Percentiles rank a stretch among this genome's conserved stretches.
These are phyloP conservation scores for Senna siamea DNA, from an alignment of 306 rosid genomes.

Conservation along the genomic window DNA sequence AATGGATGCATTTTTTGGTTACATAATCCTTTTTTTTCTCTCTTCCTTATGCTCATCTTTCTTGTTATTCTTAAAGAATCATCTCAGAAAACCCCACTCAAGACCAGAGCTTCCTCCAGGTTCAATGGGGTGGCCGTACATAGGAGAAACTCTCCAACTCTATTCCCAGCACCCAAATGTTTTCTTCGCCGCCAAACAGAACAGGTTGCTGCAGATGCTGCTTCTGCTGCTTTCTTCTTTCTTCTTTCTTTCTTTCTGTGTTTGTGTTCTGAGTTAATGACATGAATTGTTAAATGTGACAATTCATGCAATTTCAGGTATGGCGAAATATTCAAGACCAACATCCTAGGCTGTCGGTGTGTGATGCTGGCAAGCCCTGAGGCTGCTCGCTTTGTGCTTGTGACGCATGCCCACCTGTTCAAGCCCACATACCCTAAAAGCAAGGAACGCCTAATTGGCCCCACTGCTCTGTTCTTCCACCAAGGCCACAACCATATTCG, in stretches of 20 bases:
- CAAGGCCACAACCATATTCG: constrained; percentile 69
- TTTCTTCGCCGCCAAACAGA: constrained; percentile 73
- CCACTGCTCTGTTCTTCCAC: constrained; percentile 82
- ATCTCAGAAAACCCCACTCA: constrained; percentile 31
- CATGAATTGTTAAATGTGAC: background rate
- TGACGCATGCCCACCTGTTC: constrained; percentile 81
- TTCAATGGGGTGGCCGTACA: constrained; percentile 93
- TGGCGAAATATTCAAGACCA: constrained; percentile 89
- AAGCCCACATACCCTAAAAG: constrained; percentile 87
- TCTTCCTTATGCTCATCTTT: constrained; percentile 38
- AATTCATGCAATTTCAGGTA: constrained; percentile 51
- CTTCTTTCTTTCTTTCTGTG: background rate
- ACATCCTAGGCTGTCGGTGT: constrained; percentile 78
- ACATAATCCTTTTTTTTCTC: constrained; percentile 43
- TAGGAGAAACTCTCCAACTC: constrained; percentile 86
- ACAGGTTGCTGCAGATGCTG: constrained; percentile 65
- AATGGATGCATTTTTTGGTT: constrained; percentile 49
- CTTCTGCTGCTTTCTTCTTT: background rate
- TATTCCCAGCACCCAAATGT: constrained; percentile 75
- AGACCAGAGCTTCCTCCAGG: constrained; percentile 82
- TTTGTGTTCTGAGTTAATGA: no score
- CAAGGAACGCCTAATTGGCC: constrained; percentile 86
- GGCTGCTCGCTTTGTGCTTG: constrained; percentile 78
- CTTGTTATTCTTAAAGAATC: constrained; percentile 37
- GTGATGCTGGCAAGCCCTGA: constrained; percentile 92